A percentile compares a stretch with the other conserved stretches of the same genome.
Evolutionary conservation across 2,329 filamentous ascomycete genomes (phyloP).

Genomic region (Sphaerulina populicola): DNA sequence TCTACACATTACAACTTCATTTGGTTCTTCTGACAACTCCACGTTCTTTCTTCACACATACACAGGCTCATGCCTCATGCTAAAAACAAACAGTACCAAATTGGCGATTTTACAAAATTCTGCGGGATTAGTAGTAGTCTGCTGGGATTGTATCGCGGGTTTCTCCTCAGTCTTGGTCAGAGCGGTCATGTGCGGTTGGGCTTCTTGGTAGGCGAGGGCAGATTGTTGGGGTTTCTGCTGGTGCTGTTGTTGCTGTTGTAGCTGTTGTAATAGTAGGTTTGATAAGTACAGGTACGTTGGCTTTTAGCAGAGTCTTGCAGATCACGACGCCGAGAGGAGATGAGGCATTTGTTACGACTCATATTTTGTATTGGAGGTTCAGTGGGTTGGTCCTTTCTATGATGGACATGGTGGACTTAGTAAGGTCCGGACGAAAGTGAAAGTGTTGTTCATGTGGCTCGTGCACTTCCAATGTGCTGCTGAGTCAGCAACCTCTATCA

Average conservation of each 20-base stretch:
- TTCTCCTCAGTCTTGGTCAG: constrained; percentile 15
- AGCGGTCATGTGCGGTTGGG: constrained; percentile 17
- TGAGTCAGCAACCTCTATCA: no score
- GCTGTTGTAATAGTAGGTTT: neutral
- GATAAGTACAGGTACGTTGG: constrained; percentile 7
- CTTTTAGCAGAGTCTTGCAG: constrained; percentile 22
- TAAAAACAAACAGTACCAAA: constrained; percentile 17
- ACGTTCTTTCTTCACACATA: no score
- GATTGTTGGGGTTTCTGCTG: neutral
- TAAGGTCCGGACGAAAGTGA: neutral
- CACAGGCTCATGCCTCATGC: constrained; percentile 18
- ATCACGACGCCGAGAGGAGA: constrained; percentile 17
- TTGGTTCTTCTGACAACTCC: no score
- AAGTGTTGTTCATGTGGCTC: neutral
- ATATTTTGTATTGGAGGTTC: constrained; percentile 20
- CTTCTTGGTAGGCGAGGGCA: constrained; percentile 12
- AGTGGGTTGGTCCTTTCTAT: constrained; percentile 15
- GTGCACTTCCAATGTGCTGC: no score
- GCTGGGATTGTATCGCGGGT: constrained; percentile 4
- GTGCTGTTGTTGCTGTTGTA: neutral
- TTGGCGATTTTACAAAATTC: constrained; percentile 17
- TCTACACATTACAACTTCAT: no score
- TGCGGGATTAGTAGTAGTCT: constrained; percentile 1
- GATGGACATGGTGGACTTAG: constrained; percentile 20
- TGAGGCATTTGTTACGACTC: constrained; percentile 19